Base-by-base conservation (phyloP, 2,329 filamentous ascomycete species). In the Drechslerella coelobrocha region DNA sequence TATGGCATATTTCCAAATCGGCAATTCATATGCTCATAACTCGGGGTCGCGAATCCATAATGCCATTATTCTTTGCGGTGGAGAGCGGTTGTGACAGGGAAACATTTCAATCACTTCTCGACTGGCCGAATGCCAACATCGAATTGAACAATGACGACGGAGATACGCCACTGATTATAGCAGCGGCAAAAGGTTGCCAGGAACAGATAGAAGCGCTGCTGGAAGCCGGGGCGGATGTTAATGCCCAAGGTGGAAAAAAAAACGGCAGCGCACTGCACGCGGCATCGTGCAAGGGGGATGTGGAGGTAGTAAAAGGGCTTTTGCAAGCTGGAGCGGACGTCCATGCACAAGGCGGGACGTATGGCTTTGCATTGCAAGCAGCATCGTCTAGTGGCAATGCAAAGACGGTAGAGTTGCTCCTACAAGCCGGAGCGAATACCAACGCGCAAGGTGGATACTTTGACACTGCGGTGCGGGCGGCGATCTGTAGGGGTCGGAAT, bases 61-160 rank as follows among this genome's bases (percentile, higher is more conserved):
- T 10, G 23, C 55, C 55, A 12, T 29, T 59, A 5, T 24, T 59
- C 41, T 39, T 19, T 17, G 55, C 55, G 10, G 26, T 50, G 4
- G 41, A 59, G 26, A 12, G 7, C n/a, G 12, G 14, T 0, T 59
- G 55, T 27, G 27, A 27, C 1, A 10, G 1, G 17, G 55, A 50
- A 27, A 39, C 55, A 2, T 59, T 59, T 7, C 55, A 59, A 59
- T 34, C 43, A 1, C 2, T 59, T 17, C 14, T 59, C 6, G 55
- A 59, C 43, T 59, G 55, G 55, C 55, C 55, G 0, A 29, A 12
- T n/a, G 17, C 9, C 1, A 39, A 37, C n/a, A 5, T 59, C 19
- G 43, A 50, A 12, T 14, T 1, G 14, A 3, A 23, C 10, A 8
- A 27, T 24, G 4, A 1, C 4, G 19, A 48, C 5, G 41, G 43